A percentile compares a stretch with the other conserved stretches of the same genome.
Evolutionary conservation across 1,139 yeast genomes (phyloP).

Genomic region (Trichomonascaceae sp.): DNA sequence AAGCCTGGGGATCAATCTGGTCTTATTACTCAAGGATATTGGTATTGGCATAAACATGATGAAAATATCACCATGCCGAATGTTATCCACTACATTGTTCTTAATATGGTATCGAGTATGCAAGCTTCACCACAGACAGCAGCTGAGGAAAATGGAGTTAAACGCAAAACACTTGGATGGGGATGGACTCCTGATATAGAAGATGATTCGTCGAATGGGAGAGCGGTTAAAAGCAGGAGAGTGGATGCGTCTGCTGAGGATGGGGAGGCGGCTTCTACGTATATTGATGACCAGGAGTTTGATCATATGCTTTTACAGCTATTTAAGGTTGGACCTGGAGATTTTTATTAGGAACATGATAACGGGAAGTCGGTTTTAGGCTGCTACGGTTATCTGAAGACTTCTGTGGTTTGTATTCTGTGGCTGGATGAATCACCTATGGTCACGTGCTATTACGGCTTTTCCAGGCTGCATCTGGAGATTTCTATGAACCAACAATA

Average conservation of each 20-base stretch:
- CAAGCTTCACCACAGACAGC: not conserved
- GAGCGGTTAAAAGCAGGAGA: not conserved
- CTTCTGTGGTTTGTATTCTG: no score
- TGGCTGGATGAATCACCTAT: no score
- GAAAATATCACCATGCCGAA: not conserved
- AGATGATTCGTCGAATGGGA: not conserved
- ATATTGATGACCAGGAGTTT: slow-evolving; percentile 2
- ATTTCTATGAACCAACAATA: no score
- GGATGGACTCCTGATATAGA: not conserved
- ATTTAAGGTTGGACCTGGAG: slow-evolving; percentile 7
- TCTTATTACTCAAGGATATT: not conserved
- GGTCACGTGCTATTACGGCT: no score
- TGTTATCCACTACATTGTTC: not conserved
- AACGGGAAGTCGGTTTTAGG: no score
- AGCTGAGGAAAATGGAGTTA: not conserved
- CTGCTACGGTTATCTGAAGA: no score
- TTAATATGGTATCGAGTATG: not conserved
- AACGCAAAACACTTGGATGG: not conserved
- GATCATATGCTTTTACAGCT: slow-evolving; percentile 11
- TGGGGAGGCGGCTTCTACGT: not conserved
- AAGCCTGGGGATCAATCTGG: not conserved
- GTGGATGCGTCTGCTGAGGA: not conserved
- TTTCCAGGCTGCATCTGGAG: no score
- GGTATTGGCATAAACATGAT: not conserved
- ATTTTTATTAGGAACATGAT: slow-evolving; percentile 3